Base-by-base conservation (phyloP, 2,329 filamentous ascomycete genomes). In the Pseudopithomyces chartarum region DNA sequence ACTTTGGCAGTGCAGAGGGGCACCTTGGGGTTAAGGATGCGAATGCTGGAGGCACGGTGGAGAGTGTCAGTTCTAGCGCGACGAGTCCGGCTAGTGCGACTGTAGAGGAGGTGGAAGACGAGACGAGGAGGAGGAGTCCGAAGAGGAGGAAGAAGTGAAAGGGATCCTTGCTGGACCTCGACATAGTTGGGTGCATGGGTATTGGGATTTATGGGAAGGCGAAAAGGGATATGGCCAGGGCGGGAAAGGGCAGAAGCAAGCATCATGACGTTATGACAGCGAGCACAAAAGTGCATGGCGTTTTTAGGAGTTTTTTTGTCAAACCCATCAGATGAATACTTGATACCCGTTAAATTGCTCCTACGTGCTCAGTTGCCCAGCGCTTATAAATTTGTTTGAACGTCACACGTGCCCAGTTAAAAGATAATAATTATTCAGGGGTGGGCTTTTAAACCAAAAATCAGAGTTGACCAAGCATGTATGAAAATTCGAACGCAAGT, bases 41-140 rank as follows among this genome's bases (percentile, higher is more conserved):
- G 7, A 67, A 68, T 10, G 67, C 62, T 8, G 44, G 47, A 8
- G 47, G 47, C 3, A 68, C 74, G 12, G 68, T 80, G 2, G 78
- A 80, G 60, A 80, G 77, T 57, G 60, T 79, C 32, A 78, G 73
- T 47, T 77, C 75, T 42, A 71, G 68, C 36, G 74, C 69, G 6
- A 74, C 77, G 2, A 75, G 69, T 52, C 78, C 78, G 0, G 65
- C 71, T 4, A 51, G 48, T 51, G 71, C 69, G 1, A 75, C 71
- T 8, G 71, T 74, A 2, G 72, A 75, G 55, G 73, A 75, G 38
- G 68, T 72, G 1, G 71, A 73, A n/a, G 73, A 73, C 38, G 70
- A 69, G 63, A 69, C 56, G n/a, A 55, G 64, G 26, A 56, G 20
- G 34, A 34, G 66, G 33, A 70, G 68, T 52, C 68, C 67, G 15